Percentiles rank a stretch among this genome's conserved stretches.
phyloP scores from a whole-genome alignment of 306 rosid genomes.

The Vachellia pachyceras region DNA sequence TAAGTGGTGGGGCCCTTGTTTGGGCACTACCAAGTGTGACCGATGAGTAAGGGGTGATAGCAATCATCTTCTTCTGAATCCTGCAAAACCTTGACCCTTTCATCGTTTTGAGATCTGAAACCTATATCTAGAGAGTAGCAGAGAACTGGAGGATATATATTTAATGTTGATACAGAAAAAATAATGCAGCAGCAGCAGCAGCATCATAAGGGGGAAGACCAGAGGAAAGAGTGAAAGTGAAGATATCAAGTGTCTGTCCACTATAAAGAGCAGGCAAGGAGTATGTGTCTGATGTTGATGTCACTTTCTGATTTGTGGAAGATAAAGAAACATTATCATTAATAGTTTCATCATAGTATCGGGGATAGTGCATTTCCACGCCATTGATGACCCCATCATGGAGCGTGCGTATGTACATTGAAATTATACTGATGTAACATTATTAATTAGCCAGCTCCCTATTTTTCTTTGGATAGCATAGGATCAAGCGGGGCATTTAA shows the following conservation, averaged over 20 bases:
- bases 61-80: conserved; percentile 47
- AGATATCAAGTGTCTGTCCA: conserved; percentile 30
- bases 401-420: background rate
- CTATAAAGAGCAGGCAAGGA: conserved; percentile 28
- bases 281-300: conserved; percentile 25
- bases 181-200: background rate
- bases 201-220: conserved; percentile 18
- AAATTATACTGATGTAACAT: conserved; percentile 44
- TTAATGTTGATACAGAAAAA: conserved; percentile 20
- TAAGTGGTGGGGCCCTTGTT: background rate
- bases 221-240: conserved; percentile 34
- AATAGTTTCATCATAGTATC: conserved; percentile 10
- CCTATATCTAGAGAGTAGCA: background rate
- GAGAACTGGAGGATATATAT: conserved; percentile 3
- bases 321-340: conserved; percentile 40
- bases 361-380: conserved; percentile 34
- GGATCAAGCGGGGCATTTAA: background rate
- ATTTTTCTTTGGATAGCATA: background rate
- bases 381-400: conserved; percentile 45
- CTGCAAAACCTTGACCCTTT: conserved; percentile 40
- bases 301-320: conserved; percentile 46
- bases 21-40: conserved; percentile 46
- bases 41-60: conserved; percentile 38
- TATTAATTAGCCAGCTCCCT: conserved; percentile 11
- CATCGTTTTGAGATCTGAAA: conserved; percentile 32